Evolutionary conservation across 2,329 filamentous ascomycete species (phyloP).

Genomic region (Xylaria sp.): DNA sequence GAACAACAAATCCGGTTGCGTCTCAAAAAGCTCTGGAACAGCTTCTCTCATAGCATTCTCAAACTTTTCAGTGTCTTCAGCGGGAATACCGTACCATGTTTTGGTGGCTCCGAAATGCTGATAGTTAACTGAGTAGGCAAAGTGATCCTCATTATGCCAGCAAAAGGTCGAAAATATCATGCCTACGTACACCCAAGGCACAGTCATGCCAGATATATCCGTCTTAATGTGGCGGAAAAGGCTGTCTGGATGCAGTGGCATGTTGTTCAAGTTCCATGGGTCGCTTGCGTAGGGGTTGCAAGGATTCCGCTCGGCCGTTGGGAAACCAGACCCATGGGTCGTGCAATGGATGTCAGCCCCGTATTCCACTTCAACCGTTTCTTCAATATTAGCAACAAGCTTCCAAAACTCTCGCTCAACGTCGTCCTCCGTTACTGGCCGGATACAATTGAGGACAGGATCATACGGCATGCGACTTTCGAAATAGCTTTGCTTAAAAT

Average conservation of each 20-base stretch:
- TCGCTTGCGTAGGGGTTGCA: constrained; percentile 85
- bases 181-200: constrained; percentile 98
- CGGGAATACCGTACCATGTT: constrained; percentile 98
- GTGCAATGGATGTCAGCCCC: constrained; percentile 98
- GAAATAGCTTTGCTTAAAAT: constrained; percentile 95
- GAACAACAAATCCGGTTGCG: constrained; percentile 93
- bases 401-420: constrained; percentile 98
- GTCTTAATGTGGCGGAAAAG: constrained; percentile 97
- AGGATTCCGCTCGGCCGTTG: constrained; percentile 89
- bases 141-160: constrained; percentile 99
- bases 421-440: constrained; percentile 89
- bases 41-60: constrained; percentile 94
- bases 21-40: constrained; percentile 95
- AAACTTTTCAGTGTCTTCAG: constrained; percentile 91
- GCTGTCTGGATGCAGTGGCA: constrained; percentile 89
- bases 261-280: constrained; percentile 93
- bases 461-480: constrained; percentile 89
- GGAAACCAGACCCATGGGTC: constrained; percentile 96
- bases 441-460: constrained; percentile 78
- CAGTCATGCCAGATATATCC: constrained; percentile 98
- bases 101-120: constrained; percentile 98
- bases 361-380: constrained; percentile 97
- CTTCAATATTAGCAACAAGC: constrained; percentile 89
- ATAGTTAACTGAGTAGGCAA: constrained; percentile 96
- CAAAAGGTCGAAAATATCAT: constrained; percentile 99